Base-by-base conservation (phyloP, 306 rosid species). In the Fragaria vesca region DNA sequence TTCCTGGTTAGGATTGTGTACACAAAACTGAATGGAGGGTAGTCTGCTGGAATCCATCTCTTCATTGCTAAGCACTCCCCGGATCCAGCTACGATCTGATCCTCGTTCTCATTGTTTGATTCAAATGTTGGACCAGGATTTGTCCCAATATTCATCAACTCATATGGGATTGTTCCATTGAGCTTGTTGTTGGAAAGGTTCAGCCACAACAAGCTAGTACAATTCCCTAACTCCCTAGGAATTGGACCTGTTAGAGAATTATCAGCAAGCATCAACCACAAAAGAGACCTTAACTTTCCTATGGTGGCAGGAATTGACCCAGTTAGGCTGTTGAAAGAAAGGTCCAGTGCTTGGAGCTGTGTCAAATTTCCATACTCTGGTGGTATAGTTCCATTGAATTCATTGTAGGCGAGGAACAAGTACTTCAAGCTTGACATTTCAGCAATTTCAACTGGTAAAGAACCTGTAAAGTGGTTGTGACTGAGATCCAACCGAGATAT, bases 21-120 rank as follows among this genome's bases (percentile, higher is more conserved):
- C 38, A 79, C 91, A 83, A 93, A 95, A 65, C 90, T 93, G 87
- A 93, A 95, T 69, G 97, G 99, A 81, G 99, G 96, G 83, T 93
- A 95, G 75, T 95, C 88, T 76, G 96, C 99, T 40, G 99, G 99
- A 62, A 95, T 85, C 99, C 99, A 95, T 86, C 98, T 89, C 83
- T 1, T 90, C 97, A 95, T 95, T 32, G 94, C 85, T 50, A 91
- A 80, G 71, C 99, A 95, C 82, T 95, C 99, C 36, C 97, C 97
- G 1, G 97, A 91, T 30, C 94, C 99, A 2, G 91, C 91, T 3
- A 76, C 12, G 43, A 90, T 43, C 61, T 24, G 20, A 8, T 77
- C 79, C 12, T 21, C 55, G 74, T 34, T 45, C 66, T 84, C 72
- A 36, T 79, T 74, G 60, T 84, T 95, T 10, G 5, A 60, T 68